Base-by-base conservation (phyloP, 352 stramenopile genomes). In the Phytophthora agathidicida region DNA sequence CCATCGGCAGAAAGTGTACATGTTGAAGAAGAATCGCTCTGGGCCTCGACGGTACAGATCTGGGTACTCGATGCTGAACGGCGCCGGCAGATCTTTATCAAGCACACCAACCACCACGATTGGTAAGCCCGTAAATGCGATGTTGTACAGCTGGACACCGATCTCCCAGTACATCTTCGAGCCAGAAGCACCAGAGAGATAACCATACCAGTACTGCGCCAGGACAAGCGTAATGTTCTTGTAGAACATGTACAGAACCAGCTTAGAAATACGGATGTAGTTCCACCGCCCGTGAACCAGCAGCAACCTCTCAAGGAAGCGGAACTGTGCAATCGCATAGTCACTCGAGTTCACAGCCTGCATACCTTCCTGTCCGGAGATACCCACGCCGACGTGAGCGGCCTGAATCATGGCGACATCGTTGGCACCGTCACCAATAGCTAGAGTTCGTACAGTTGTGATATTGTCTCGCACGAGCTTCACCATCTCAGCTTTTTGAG, bases 401-500 rank as follows among this genome's bases (percentile, higher is more conserved):
- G 90, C 84, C 68, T 98, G 93, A 14, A 98, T 97, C 94, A 98
- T 98, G 7, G 76, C 87, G 6, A 98, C 94, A 50, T 98, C 94
- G 58, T 98, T 98, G 7, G 93, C 94, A 13, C 94, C 94, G 60
- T 98, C 94, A 7, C 94, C 94, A 45, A 98, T 98, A 7, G 92
- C 91, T 7, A 98, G 65, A 0, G 83, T 90, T 7, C 83, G 68
- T 3, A 82, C 75, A 3, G 66, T 67, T 1, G 55, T 71, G 19
- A 93, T 77, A 17, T 88, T 84, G 24, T 80, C 63, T 9, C 83
- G 65, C 3, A 95, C 80, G 0, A 94, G 64, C 7, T 67, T 71
- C 8, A 95, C 85, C 73, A 95, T 91, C 44, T 93, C 77, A 26
- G 83, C 81, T 45, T 96, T 96, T 41, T 96, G 87, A 10, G 82